Percentiles rank a stretch among this genome's conserved stretches.
These are phyloP conservation scores for Skeletonema costatum DNA, from an alignment of 108 stramenopile genomes.

Conservation along the genomic window DNA sequence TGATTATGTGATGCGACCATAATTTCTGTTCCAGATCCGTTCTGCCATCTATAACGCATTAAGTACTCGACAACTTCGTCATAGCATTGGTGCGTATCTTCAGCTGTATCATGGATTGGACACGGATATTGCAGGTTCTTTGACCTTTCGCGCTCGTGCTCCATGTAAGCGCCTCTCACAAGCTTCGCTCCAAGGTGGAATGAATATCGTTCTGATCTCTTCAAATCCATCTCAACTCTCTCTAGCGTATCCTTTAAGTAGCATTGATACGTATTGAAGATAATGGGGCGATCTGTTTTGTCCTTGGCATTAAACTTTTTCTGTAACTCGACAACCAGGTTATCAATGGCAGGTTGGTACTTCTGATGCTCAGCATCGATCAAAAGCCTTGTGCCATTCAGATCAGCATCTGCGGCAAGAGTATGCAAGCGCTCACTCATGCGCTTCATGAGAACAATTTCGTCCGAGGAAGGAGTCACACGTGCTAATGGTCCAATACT, in stretches of 20 bases:
- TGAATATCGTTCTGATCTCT: slow-evolving; percentile 72
- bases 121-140: slow-evolving; percentile 42
- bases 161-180: slow-evolving; percentile 98
- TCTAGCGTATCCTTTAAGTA: slow-evolving; percentile 86
- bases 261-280: slow-evolving; percentile 95
- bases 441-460: slow-evolving; percentile 73
- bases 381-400: slow-evolving; percentile 80
- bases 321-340: slow-evolving; percentile 78
- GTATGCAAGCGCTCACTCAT: slow-evolving; percentile 68
- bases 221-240: slow-evolving; percentile 79
- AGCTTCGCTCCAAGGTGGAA: slow-evolving; percentile 94
- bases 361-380: slow-evolving; percentile 97
- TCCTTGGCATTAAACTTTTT: slow-evolving; percentile 67
- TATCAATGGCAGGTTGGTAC: slow-evolving; percentile 98
- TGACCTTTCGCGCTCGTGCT: slow-evolving; percentile 85
- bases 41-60: slow-evolving; percentile 43
- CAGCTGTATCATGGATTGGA: slow-evolving; percentile 85
- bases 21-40: slow-evolving; percentile 61
- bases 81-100: slow-evolving; percentile 91
- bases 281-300: slow-evolving; percentile 54
- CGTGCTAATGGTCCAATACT: slow-evolving; percentile 69
- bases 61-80: slow-evolving; percentile 76
- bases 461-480: slow-evolving; percentile 82
- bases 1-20: slow-evolving; percentile 97
- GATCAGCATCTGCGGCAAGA: slow-evolving; percentile 77